Conservation (phyloP, 495 filamentous ascomycete species). For the Saxispiralis lemnorum region DNA sequence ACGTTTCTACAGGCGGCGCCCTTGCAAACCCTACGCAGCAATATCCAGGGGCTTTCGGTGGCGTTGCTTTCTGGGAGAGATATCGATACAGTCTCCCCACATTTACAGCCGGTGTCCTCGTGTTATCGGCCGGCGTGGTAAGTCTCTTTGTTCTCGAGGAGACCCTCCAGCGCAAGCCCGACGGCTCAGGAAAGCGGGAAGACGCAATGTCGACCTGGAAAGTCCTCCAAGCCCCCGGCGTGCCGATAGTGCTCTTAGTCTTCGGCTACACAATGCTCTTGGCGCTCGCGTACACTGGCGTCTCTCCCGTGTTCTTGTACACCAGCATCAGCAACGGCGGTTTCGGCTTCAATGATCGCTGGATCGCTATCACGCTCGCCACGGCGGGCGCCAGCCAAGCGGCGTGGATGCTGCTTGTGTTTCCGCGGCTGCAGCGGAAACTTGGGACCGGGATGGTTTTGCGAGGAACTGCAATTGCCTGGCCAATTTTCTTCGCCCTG, state of each 20-base stretch:
- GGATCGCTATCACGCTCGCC: constrained; percentile 43
- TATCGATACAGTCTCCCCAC: constrained; percentile 51
- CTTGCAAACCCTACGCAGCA: constrained; percentile 43
- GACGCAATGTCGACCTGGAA: constrained; percentile 32
- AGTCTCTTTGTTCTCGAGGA: constrained; percentile 39
- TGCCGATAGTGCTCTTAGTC: constrained; percentile 40
- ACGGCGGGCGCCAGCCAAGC: constrained; percentile 43
- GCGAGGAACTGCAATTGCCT: constrained; percentile 32
- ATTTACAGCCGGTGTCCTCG: constrained; percentile 33
- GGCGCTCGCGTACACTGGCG: constrained; percentile 45
- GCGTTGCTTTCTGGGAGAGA: constrained; percentile 35
- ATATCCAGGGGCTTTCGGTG: constrained; percentile 37
- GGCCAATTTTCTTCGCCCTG: constrained; percentile 39
- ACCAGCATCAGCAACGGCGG: constrained; percentile 38
- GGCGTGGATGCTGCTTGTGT: constrained; percentile 44
- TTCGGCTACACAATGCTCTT: constrained; percentile 45
- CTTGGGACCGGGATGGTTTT: constrained; percentile 45
- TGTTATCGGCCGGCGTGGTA: constrained; percentile 30
- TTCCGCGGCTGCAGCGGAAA: constrained; percentile 40
- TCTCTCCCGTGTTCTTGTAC: constrained; percentile 46
- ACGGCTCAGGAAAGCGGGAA: constrained; percentile 17
- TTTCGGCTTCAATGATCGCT: constrained; percentile 36
- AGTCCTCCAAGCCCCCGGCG: constrained; percentile 42
- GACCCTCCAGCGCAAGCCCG: constrained; percentile 17
- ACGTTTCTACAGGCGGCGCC: constrained; percentile 27